Base-by-base conservation (phyloP, 768 basidiomycete species). In the Hypholoma fasciculare region DNA sequence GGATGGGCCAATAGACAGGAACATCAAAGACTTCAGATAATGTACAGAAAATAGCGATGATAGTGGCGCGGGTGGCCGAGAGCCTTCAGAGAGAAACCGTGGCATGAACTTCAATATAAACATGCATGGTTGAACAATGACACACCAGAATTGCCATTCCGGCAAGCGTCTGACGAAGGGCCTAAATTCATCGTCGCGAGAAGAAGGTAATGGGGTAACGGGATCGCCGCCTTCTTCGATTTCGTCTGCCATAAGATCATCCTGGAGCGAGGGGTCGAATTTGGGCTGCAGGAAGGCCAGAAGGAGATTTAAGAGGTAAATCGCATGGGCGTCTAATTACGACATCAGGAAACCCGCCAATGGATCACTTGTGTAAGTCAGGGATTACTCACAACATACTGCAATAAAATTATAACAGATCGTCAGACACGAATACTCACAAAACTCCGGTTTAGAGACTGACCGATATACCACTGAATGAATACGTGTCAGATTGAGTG, bases 1-100 rank as follows among this genome's bases (percentile, higher is more conserved):
- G 85, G 73, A 99, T 98, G 7, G 97, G 97, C 96, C 97, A 98
- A 77, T 97, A 98, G 20, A 98, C 97, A 7, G 97, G 96, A 19
- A 99, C 90, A 71, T 98, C 96, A 64, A 97, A 96, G 37, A 89
- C 76, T 47, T 89, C 82, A 23, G 92, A 96, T 56, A 89, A 76
- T 2, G 97, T 92, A 71, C 89, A 89, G 54, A 88, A 74, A 42
- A 96, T 66, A 4, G 94, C 89, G 52, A 99, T 69, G 19, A 90
- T n/a, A 23, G 92, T 89, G 11, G 96, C 94, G 47, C 92, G 88
- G 6, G 95, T 98, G 1, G 94, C 81, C 4, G 94, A 92, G 44
- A 98, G 82, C 96, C 96, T 95, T 63, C 13, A 43, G 7, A 50
- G 9, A 19, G 58, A 56, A 52, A 11, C 57, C 17, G 38, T 17